Base-by-base conservation (phyloP, 2,329 filamentous ascomycete genomes). In the Paradendryphiella salina region DNA sequence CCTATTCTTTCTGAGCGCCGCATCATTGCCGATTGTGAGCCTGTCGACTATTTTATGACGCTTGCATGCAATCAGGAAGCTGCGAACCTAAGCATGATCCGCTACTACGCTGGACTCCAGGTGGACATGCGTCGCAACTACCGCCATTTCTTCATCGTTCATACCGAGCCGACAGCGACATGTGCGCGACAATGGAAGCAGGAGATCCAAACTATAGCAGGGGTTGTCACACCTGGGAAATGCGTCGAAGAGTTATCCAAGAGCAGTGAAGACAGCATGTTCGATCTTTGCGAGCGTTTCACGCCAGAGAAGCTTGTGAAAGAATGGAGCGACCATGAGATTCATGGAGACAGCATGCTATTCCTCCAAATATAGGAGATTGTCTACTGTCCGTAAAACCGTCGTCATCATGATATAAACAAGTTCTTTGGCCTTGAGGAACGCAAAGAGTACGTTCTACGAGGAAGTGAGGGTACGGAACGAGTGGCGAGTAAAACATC, bases 101-200 rank as follows among this genome's bases (percentile, higher is more conserved):
- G 57, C 8, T 62, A 67, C 44, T 72, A 65, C 23, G 60, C 59
- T 6, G 56, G 56, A 3, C 33, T 65, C 40, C 56, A 66, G 6
- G 46, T 59, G 5, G 58, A 64, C 4, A 37, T 61, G 46, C 60
- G 62, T 5, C 63, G 61, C 9, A 42, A 60, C 28, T 71, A 71
- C 40, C 69, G 70, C 13, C 63, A 69, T 4, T 67, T 63, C 48
- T 69, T 58, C 34, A 57, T 72, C 1, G 67, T 71, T 3, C 70
- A 72, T 17, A 65, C 66, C 0, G 56, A 69, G n/a, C 57, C 66
- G 1, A 26, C 40, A 1, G 54, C 57, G 3, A 18, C 41, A 4
- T 50, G 47, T 14, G 57, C 55, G 8, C 43, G 50, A 17, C 37
- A 58, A 9, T 72, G 69, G 69, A 61, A 55, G 34, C 26, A 60